Evolutionary conservation across 768 basidiomycete species (phyloP), one percentile per base, ranked within the genome.

Genomic region (Cystobasidium onofrii): DNA sequence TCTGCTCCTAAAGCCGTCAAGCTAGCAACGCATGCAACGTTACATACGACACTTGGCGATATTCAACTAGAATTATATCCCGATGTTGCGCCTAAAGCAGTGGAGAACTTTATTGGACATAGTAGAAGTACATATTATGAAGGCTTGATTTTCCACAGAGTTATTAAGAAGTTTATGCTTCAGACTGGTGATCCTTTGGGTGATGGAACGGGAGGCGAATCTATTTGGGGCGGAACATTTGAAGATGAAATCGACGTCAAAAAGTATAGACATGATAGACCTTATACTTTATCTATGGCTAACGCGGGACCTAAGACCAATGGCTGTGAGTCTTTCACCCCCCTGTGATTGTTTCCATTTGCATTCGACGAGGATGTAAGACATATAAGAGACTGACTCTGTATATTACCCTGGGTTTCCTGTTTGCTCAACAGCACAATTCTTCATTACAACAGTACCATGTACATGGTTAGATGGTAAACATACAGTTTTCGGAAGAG

Each of bases 41-140:
- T 99, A 66, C 96, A 99, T 82, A 97, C 95, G 20, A 95, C 91
- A 1, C 84, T 90, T 78, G 96, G 96, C 23, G 96, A 99, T 81
- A 94, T 99, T 71, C 89, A 90, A 77, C 79, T 94, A 77, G 87
- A 88, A 3, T 82, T 93, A 52, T 97, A 92, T 86, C 96, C 96
- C 0, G 86, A 90, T 76, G 88, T 91, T 70, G 90, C 91, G 3
- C 96, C 96, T 1, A 96, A 90, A 81, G 87, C 96, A 0, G 95
- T 99, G 44, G 96, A 99, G 83, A 99, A 97, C 83, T 98, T 99
- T 81, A 90, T 94, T 27, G 92, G 91, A 0, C 91, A 94, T 78
- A 87, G 91, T 18, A 85, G 90, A 77, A 90, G 88, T 76, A 88
- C 91, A 1, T 98, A 89, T 83, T 98, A 89, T 79, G 95, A 99